Evolutionary conservation across 2,329 filamentous ascomycete genomes (phyloP), one percentile per base, ranked within the genome.

Genomic region (Epichloe coenophiala): DNA sequence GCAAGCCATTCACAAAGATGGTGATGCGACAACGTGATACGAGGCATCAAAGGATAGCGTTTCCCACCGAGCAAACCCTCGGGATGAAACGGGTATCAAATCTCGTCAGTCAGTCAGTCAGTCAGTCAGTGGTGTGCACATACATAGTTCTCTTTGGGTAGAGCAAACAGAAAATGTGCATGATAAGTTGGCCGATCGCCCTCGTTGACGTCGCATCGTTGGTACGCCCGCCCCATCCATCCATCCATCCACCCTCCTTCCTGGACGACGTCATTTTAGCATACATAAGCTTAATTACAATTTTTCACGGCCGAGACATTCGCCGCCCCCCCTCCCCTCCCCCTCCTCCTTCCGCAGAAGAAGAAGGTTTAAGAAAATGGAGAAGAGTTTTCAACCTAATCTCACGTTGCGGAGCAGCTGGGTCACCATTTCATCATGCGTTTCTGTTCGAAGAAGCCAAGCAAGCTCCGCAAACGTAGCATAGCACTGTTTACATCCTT

Each of bases 11-110:
- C 27, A 9, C 27, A 31, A 31, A 31, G 27, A 31, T 31, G 7
- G 8, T 9, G 27, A 31, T 9, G 8, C 27, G 27, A 31, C 23
- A 27, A 27, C 23, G 23, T 27, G 27, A 31, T 31, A 31, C 27
- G 27, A 31, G 27, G 8, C 27, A 31, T 31, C 27, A 31, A 9
- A 8, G 27, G 27, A 31, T 8, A 31, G 27, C 8, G 27, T 31
- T 31, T 31, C 27, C 27, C 27, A 9, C 27, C 27, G 8, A 2
- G 66, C 60, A 5, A 66, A 75, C n/a, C 71, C 71, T 38, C 36
- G 2, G n/a, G 36, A 38, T 13, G 36, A 38, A 38, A 38, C 2
- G 36, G 36, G n/a, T 38, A 31, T 9, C 27, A 31, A 31, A 31
- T 31, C 27, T 31, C 27, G 27, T 31, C 27, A 31, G 27, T 31